These are phyloP conservation scores for Neonectria sp. DNA, from an alignment of 2,329 filamentous ascomycete genomes.

Conservation along the genomic window DNA sequence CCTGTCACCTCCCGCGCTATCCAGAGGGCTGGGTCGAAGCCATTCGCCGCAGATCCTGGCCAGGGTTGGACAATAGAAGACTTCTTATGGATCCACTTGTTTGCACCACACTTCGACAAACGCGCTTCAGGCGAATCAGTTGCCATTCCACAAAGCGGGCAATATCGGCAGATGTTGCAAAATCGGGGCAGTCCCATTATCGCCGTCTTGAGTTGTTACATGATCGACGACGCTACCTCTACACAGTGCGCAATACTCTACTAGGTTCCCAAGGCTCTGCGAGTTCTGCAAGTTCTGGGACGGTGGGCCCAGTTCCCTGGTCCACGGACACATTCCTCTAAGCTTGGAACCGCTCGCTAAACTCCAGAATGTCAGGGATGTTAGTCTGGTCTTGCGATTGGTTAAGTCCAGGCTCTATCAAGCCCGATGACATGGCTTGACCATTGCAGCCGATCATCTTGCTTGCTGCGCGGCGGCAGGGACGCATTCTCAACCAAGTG, in stretches of 20 bases:
- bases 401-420: conserved; percentile 13
- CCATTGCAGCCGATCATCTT: neutral
- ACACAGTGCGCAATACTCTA: conserved; percentile 30
- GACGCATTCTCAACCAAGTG: neutral
- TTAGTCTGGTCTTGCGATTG: conserved; percentile 6
- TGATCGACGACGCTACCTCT: conserved; percentile 10
- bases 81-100: conserved; percentile 28
- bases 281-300: neutral
- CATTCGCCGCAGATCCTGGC: conserved; percentile 34
- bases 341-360: conserved; percentile 25
- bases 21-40: conserved; percentile 44
- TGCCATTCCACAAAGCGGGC: conserved; percentile 23
- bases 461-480: neutral
- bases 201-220: conserved; percentile 11
- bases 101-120: conserved; percentile 30
- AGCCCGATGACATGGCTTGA: conserved; percentile 9
- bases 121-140: conserved; percentile 28
- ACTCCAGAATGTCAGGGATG: conserved; percentile 13
- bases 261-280: conserved; percentile 1
- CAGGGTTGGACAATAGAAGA: conserved; percentile 26
- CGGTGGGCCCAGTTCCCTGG: conserved; percentile 26
- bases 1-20: conserved; percentile 42
- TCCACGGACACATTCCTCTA: conserved; percentile 11
- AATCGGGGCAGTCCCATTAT: conserved; percentile 17
- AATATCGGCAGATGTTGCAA: conserved; percentile 25